phyloP scores from a whole-genome alignment of 2,329 filamentous ascomycete species.

The Fusarium hainanense region DNA sequence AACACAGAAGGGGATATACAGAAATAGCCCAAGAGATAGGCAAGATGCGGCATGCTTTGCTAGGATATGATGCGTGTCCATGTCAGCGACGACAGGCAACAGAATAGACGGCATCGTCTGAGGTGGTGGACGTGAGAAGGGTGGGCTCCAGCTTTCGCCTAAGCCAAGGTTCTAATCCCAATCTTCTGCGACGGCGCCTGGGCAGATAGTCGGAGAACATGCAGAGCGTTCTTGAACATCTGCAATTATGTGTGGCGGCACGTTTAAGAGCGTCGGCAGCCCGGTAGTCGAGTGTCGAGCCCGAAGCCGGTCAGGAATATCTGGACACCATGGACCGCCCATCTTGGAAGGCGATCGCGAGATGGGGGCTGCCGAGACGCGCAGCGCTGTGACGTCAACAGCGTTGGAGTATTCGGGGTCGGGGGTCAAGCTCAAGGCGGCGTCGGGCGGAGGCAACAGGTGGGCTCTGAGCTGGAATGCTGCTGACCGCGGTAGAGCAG shows the following conservation, averaged over 20 bases:
- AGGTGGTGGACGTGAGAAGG: neutral
- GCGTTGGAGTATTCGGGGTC: neutral
- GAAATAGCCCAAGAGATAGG: neutral
- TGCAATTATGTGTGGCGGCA: neutral
- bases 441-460: no score
- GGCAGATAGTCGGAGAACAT: neutral
- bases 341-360: neutral
- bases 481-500: neutral
- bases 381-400: neutral
- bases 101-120: neutral
- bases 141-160: neutral
- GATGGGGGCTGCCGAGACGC: neutral
- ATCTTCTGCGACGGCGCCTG: neutral
- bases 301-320: no score
- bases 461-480: no score
- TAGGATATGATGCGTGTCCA: neutral
- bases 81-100: no score
- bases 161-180: neutral
- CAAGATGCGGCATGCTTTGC: neutral
- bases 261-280: neutral
- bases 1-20: neutral
- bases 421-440: neutral
- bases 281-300: accelerated
- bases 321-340: neutral
- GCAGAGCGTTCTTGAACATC: neutral